Conservation (phyloP, 2,329 filamentous ascomycete species). For the Falciphora oryzae region DNA sequence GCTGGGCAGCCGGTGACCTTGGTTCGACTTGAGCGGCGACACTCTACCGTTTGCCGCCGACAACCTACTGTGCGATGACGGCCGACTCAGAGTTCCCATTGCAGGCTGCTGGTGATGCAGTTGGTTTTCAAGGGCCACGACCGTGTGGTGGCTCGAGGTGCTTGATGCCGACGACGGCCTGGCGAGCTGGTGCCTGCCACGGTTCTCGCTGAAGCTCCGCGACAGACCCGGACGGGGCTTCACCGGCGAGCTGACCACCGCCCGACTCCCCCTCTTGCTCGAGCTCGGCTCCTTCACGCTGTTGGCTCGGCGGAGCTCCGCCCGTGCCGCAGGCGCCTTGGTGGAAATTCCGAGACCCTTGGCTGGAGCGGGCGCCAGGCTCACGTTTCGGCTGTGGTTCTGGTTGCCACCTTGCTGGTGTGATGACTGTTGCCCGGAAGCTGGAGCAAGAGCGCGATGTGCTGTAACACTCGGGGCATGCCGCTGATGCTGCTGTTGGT, state of each 20-base stretch:
- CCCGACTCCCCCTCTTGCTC: constrained; percentile 40
- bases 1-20: constrained; percentile 43
- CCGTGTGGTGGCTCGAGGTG: neutral
- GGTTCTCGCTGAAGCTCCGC: constrained; percentile 49
- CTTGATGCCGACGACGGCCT: constrained; percentile 25
- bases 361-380: neutral
- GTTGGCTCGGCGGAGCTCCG: constrained; percentile 37
- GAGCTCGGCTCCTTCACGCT: constrained; percentile 44
- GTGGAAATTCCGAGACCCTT: constrained; percentile 22
- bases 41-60: constrained; percentile 38
- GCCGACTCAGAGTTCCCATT: constrained; percentile 23
- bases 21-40: constrained; percentile 47
- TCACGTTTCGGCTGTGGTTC: neutral
- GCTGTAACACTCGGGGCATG: constrained; percentile 7
- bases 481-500: neutral
- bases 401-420: neutral
- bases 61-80: constrained; percentile 26
- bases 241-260: neutral
- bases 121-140: neutral
- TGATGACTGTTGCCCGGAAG: constrained; percentile 1
- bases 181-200: constrained; percentile 37
- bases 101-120: constrained; percentile 5
- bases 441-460: constrained; percentile 14
- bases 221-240: constrained; percentile 40
- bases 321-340: constrained; percentile 23